Evolutionary conservation across 495 filamentous ascomycete species (phyloP).

Genomic region (Eremomyces bilateralis): DNA sequence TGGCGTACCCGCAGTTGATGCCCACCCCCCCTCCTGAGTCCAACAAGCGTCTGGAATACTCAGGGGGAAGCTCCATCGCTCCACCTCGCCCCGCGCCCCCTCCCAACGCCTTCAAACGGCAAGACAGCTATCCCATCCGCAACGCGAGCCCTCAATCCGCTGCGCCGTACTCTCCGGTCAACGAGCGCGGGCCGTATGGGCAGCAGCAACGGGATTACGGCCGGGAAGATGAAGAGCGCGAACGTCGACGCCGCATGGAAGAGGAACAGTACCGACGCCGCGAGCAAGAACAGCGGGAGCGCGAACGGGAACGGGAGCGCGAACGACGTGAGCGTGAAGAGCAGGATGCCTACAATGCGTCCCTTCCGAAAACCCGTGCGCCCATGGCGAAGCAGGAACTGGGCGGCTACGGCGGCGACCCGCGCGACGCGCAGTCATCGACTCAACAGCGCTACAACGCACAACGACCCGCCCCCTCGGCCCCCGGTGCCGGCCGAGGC

Average conservation of each 20-base stretch:
- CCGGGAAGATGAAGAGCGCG: conserved; percentile 12
- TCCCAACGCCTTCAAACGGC: conserved; percentile 25
- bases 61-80: conserved; percentile 44
- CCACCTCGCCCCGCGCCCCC: conserved; percentile 46
- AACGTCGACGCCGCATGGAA: background rate
- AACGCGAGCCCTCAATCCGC: conserved; percentile 4
- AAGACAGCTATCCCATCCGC: conserved; percentile 20
- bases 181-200: conserved; percentile 3
- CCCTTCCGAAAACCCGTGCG: conserved; percentile 49
- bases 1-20: conserved; percentile 47
- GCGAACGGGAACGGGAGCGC: conserved; percentile 27
- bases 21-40: conserved; percentile 38
- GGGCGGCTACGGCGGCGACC: conserved; percentile 31
- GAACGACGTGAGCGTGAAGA: conserved; percentile 46
- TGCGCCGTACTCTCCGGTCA: background rate
- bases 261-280: conserved; percentile 24
- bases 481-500: conserved; percentile 28
- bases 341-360: conserved; percentile 69
- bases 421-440: conserved; percentile 19
- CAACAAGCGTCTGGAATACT: conserved; percentile 50
- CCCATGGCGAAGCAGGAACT: conserved; percentile 69
- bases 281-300: conserved; percentile 20
- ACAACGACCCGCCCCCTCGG: conserved; percentile 40
- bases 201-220: conserved; percentile 10
- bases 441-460: conserved; percentile 55